Evolutionary conservation across 106 monocot species (phyloP).

Genomic region (Vanilla planifolia): DNA sequence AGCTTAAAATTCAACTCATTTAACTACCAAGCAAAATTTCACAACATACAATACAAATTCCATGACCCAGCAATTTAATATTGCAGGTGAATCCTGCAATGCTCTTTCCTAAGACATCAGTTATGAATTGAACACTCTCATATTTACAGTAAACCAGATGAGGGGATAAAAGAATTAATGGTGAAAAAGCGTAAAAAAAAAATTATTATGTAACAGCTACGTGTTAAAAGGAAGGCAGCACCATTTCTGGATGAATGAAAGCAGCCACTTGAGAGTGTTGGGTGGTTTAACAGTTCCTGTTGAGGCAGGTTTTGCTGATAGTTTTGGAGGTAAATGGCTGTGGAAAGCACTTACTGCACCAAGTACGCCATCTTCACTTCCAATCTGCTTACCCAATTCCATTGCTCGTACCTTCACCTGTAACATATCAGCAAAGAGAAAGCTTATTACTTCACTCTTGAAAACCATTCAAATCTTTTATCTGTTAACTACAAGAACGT

Average conservation of each 20-base stretch:
- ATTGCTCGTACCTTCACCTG: conserved; percentile 55
- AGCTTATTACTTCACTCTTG: background rate
- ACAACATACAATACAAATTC: too few relatives aligned
- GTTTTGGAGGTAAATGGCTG: conserved; percentile 20
- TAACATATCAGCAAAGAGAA: background rate
- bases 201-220: too few relatives aligned
- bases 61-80: too few relatives aligned
- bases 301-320: conserved; percentile 14
- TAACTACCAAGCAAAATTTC: too few relatives aligned
- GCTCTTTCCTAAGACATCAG: too few relatives aligned
- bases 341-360: conserved; percentile 60
- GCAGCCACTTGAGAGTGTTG: conserved; percentile 28
- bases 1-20: too few relatives aligned
- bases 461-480: background rate
- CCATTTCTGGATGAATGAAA: conserved; percentile 38
- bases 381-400: conserved; percentile 44
- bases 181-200: too few relatives aligned
- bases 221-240: conserved; percentile 51
- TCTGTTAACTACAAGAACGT: background rate
- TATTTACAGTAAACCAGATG: too few relatives aligned
- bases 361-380: conserved; percentile 51
- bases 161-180: too few relatives aligned
- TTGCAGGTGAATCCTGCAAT: too few relatives aligned
- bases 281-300: conserved; percentile 12
- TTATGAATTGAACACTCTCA: too few relatives aligned